Evolutionary conservation across 2,329 filamentous ascomycete genomes (phyloP).

Genomic region (Cladosporium sp.): DNA sequence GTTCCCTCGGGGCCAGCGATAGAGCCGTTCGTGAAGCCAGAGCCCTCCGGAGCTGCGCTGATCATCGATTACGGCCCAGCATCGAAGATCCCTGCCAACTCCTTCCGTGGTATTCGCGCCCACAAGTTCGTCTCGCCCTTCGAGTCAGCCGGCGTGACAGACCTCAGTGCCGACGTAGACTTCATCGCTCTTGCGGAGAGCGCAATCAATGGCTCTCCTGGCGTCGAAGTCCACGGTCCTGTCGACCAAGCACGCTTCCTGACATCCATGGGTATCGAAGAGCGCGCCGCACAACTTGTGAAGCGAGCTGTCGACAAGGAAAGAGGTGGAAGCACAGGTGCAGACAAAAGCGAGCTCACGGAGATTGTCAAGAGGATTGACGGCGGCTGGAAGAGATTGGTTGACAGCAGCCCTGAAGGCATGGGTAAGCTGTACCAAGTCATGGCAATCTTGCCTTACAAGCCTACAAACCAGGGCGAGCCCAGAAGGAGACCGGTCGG

Average conservation of each 20-base stretch:
- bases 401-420: conserved; percentile 77
- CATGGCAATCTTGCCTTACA: conserved; percentile 76
- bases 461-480: conserved; percentile 57
- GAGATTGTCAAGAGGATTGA: conserved; percentile 64
- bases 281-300: conserved; percentile 70
- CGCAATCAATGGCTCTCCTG: conserved; percentile 71
- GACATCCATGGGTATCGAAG: conserved; percentile 74
- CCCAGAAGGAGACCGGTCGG: conserved; percentile 78
- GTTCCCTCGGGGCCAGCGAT: conserved; percentile 32
- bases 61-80: conserved; percentile 91
- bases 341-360: conserved; percentile 41
- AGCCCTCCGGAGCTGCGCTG: conserved; percentile 80
- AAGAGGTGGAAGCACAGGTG: conserved; percentile 36
- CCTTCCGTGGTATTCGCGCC: conserved; percentile 79
- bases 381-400: conserved; percentile 73
- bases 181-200: conserved; percentile 84
- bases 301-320: conserved; percentile 43
- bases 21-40: conserved; percentile 51
- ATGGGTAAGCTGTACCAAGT: conserved; percentile 97
- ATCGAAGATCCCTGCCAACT: conserved; percentile 79
- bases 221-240: conserved; percentile 89
- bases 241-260: conserved; percentile 83
- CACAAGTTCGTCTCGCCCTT: conserved; percentile 81
- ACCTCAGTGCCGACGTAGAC: conserved; percentile 91
- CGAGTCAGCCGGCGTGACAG: conserved; percentile 74